Evolutionary conservation across 768 basidiomycete genomes (phyloP).

Genomic region (Tylopilus intermedius): DNA sequence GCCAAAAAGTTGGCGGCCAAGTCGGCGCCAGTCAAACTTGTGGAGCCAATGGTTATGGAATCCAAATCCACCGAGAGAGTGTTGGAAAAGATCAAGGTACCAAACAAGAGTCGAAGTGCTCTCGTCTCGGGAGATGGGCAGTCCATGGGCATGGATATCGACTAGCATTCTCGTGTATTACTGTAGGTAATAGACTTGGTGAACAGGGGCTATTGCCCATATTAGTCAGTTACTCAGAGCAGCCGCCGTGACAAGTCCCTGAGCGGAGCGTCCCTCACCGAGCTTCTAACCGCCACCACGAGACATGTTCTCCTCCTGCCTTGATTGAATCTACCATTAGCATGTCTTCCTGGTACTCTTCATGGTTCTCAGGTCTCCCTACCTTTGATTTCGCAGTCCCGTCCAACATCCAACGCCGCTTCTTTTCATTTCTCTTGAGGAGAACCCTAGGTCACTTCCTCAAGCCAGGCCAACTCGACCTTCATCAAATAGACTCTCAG

Average conservation of each 20-base stretch:
- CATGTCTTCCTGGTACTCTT: conserved; percentile 57
- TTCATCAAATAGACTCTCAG: conserved; percentile 84
- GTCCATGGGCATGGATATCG: conserved; percentile 89
- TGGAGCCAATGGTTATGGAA: conserved; percentile 54
- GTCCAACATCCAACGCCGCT: conserved; percentile 74
- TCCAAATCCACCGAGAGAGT: conserved; percentile 43
- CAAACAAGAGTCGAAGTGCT: conserved; percentile 59
- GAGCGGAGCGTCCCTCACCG: conserved; percentile 3
- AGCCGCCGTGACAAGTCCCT: background rate
- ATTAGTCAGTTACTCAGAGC: conserved; percentile 12
- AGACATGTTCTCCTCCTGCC: conserved; percentile 14
- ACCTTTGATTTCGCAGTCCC: conserved; percentile 63
- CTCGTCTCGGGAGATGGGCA: conserved; percentile 80
- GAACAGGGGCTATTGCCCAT: conserved; percentile 20
- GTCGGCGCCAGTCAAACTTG: conserved; percentile 53
- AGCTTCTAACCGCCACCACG: background rate
- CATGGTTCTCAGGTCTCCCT: conserved; percentile 51
- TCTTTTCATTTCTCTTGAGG: conserved; percentile 85
- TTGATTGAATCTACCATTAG: conserved; percentile 11
- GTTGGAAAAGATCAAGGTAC: conserved; percentile 75
- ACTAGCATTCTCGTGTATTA: conserved; percentile 36
- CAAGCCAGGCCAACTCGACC: conserved; percentile 84
- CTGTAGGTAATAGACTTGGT: background rate
- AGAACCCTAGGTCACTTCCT: conserved; percentile 80
- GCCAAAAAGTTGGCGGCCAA: conserved; percentile 57